Percentiles rank a stretch among this genome's conserved stretches.
Conservation (phyloP, 1,284 basidiomycete species). For the Ceratobasidium sp. region DNA sequence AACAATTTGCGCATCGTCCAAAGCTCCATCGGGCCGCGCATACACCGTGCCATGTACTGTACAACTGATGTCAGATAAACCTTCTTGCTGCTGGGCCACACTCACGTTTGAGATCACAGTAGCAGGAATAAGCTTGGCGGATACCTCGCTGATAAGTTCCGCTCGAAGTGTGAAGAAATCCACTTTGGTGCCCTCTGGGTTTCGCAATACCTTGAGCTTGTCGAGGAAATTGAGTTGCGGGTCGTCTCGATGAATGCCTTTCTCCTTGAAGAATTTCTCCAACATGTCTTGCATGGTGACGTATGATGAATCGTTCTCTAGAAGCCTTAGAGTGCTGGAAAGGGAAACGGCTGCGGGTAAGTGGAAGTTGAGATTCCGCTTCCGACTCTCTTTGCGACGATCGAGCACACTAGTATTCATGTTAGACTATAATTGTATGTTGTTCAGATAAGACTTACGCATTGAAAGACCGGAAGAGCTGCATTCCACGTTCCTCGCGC, state of each 20-base stretch:
- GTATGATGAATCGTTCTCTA: conserved; percentile 94
- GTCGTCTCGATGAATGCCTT: conserved; percentile 88
- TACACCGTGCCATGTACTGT: conserved; percentile 91
- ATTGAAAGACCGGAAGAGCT: conserved; percentile 94
- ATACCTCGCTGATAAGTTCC: conserved; percentile 93
- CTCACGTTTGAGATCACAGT: conserved; percentile 86
- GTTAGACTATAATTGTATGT: conserved; percentile 44
- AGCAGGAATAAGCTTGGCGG: conserved; percentile 91
- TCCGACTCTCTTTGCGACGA: conserved; percentile 93
- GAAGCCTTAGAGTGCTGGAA: conserved; percentile 85
- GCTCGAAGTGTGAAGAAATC: conserved; percentile 84
- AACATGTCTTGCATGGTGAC: conserved; percentile 94
- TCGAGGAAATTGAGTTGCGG: conserved; percentile 88
- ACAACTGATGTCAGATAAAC: conserved; percentile 13
- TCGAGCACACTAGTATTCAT: conserved; percentile 72
- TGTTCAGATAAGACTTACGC: conserved; percentile 67
- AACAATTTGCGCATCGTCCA: conserved; percentile 99
- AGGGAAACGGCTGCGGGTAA: conserved; percentile 90
- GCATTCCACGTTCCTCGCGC: conserved; percentile 93
- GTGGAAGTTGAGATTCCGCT: conserved; percentile 93
- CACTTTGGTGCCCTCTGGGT: conserved; percentile 59
- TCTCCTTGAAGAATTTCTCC: conserved; percentile 87
- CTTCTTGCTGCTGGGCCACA: conserved; percentile 48
- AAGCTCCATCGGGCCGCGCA: conserved; percentile 87
- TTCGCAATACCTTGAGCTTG: conserved; percentile 68